A percentile compares a stretch with the other conserved stretches of the same genome.
Evolutionary conservation across 768 basidiomycete genomes (phyloP).

Genomic region (Boletus patriciae): DNA sequence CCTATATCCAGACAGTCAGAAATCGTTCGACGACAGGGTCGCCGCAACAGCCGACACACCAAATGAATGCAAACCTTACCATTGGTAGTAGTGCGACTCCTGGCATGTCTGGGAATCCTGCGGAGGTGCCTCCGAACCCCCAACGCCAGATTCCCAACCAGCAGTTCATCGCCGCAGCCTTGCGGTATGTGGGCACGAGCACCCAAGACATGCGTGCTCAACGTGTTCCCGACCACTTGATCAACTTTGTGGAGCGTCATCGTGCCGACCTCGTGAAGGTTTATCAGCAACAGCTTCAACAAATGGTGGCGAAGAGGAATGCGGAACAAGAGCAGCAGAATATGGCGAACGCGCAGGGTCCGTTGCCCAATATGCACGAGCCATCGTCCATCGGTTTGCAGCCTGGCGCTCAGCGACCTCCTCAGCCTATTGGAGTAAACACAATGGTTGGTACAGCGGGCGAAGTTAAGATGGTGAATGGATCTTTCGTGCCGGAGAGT

Average conservation of each 20-base stretch:
- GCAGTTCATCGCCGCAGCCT: conserved; percentile 43
- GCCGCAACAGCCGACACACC: conserved; percentile 16
- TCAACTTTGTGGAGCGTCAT: conserved; percentile 56
- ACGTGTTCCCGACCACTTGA: conserved; percentile 49
- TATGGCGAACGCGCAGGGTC: conserved; percentile 19
- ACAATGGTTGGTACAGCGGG: conserved; percentile 8
- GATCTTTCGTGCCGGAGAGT: conserved; percentile 9
- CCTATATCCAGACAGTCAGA: conserved; percentile 46
- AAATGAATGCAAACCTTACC: conserved; percentile 11
- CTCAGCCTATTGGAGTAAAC: conserved; percentile 11
- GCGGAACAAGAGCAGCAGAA: conserved; percentile 27
- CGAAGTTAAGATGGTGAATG: conserved; percentile 22
- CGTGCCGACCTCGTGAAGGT: conserved; percentile 36
- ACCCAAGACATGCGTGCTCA: conserved; percentile 53
- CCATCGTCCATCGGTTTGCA: conserved; percentile 13
- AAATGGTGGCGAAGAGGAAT: conserved; percentile 18
- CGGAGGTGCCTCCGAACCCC: conserved; percentile 21
- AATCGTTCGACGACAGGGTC: conserved; percentile 16
- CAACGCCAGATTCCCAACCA: conserved; percentile 19
- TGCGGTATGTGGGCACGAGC: conserved; percentile 47
- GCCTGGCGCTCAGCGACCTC: conserved; percentile 19
- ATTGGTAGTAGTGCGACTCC: conserved; percentile 11
- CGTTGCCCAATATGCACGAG: conserved; percentile 22
- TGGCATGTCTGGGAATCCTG: conserved; percentile 15
- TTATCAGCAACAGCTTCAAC: conserved; percentile 29